phyloP scores from a whole-genome alignment of 805 yeast genomes.

The Clavispora phyllophila region DNA sequence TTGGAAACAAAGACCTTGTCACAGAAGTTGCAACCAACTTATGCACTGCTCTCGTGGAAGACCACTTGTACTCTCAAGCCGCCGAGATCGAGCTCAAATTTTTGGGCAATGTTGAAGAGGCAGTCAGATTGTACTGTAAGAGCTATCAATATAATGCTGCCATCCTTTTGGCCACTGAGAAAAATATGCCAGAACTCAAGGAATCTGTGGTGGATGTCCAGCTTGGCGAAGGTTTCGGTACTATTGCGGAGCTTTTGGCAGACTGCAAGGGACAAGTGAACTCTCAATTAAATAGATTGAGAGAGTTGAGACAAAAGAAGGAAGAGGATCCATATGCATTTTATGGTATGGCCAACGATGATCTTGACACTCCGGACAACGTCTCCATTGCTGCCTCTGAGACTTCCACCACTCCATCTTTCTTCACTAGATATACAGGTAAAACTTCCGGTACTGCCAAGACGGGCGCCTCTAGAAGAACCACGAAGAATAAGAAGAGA shows the following conservation, averaged over 20 bases:
- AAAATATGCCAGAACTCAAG: conserved; percentile 41
- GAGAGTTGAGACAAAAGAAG: conserved; percentile 82
- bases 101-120: conserved; percentile 54
- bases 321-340: conserved; percentile 80
- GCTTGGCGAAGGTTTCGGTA: conserved; percentile 82
- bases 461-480: conserved; percentile 91
- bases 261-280: conserved; percentile 84
- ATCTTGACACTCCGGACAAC: conserved; percentile 77
- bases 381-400: conserved; percentile 94
- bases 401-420: conserved; percentile 86
- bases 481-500: conserved; percentile 87
- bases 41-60: conserved; percentile 55
- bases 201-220: conserved; percentile 64
- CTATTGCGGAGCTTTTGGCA: conserved; percentile 82
- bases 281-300: conserved; percentile 77
- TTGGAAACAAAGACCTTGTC: conserved; percentile 23
- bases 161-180: conserved; percentile 52
- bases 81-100: conserved; percentile 69
- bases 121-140: conserved; percentile 67
- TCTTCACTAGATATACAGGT: conserved; percentile 94
- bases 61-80: conserved; percentile 72
- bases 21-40: conserved; percentile 53
- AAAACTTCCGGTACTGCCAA: conserved; percentile 93
- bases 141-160: conserved; percentile 75
- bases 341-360: conserved; percentile 58